Base-by-base conservation (phyloP, 768 basidiomycete genomes). In the Glaciozyma antarctica region DNA sequence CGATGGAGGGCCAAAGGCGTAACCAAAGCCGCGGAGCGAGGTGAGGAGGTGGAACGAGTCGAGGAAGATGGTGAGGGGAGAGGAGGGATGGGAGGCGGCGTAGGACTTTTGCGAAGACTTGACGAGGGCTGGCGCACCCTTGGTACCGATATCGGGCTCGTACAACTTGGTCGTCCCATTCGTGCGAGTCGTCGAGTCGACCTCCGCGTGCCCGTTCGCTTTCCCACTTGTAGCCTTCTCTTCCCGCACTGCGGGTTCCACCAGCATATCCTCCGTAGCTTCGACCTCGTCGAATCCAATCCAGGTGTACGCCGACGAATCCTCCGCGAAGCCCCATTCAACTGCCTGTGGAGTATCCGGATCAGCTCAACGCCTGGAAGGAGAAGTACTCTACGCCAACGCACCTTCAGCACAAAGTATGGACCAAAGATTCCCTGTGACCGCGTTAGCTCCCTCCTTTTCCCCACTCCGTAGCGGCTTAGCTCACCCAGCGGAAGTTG, bases 21-120 rank as follows among this genome's bases (percentile, higher is more conserved):
- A 69, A 2, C 67, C 67, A 53, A 59, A n/a, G 1, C 63, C 64
- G 49, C 67, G 63, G 30, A 69, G 54, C 17, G 52, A 26, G 10
- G 61, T 56, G 28, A 69, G 54, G 47, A 69, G 64, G 54, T 69
- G 67, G 7, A 45, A 22, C 22, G 67, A 60, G 54, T 64, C 60
- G 45, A 48, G 8, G 47, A 48, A 24, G 47, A 48, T 48, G 19
- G 47, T 21, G 47, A 48, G n/a, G 21, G 47, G 19, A 21, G n/a
- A 48, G n/a, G n/a, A 48, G n/a, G 47, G 21, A 12, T 48, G 21
- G 8, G 47, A 8, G 10, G 47, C n/a, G n/a, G 19, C 17, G 47
- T 48, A 48, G 47, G 47, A 22, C 17, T 48, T 16, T 8, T 48
- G 21, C 10, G 19, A 48, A 1, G n/a, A 24, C 47, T 48, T 21